Conservation (phyloP, 2,329 filamentous ascomycete species). For the Paradendryphiella salina region DNA sequence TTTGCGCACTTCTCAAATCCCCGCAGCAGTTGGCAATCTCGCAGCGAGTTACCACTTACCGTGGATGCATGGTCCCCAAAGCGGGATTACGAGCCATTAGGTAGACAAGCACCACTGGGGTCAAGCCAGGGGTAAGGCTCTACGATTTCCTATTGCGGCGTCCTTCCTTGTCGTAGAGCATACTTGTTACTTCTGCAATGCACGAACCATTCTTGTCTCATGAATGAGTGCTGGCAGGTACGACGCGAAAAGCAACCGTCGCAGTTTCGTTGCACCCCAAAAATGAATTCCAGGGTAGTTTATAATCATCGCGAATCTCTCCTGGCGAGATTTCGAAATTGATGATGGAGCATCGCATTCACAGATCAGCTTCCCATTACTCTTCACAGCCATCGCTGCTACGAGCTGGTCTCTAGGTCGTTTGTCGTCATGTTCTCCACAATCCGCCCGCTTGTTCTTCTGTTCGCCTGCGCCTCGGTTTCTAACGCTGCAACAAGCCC, state of each 20-base stretch:
- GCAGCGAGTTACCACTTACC: background rate
- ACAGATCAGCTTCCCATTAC: too few species aligned
- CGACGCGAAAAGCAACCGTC: too few species aligned
- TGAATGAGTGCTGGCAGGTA: background rate
- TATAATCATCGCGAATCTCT: too few species aligned
- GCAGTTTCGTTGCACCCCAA: too few species aligned
- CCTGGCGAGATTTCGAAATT: too few species aligned
- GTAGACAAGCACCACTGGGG: constrained; percentile 3
- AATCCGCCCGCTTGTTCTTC: constrained; percentile 13
- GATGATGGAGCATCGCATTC: too few species aligned
- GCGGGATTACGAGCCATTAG: constrained; percentile 12
- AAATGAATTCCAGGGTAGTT: too few species aligned
- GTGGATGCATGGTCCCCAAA: background rate
- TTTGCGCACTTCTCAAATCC: background rate
- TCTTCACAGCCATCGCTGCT: too few species aligned
- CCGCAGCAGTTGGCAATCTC: background rate
- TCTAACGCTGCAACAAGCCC: constrained; percentile 30
- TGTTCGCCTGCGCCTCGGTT: constrained; percentile 19
- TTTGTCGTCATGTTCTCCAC: constrained; percentile 22
- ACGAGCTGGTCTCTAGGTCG: too few species aligned
- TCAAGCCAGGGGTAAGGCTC: constrained; percentile 17
- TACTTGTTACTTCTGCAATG: background rate
- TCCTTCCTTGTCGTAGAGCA: background rate
- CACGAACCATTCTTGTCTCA: background rate
- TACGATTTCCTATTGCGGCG: background rate